These are phyloP conservation scores for Elaeis guineensis DNA, from an alignment of 176 grass and related monocot species.

Conservation along the genomic window DNA sequence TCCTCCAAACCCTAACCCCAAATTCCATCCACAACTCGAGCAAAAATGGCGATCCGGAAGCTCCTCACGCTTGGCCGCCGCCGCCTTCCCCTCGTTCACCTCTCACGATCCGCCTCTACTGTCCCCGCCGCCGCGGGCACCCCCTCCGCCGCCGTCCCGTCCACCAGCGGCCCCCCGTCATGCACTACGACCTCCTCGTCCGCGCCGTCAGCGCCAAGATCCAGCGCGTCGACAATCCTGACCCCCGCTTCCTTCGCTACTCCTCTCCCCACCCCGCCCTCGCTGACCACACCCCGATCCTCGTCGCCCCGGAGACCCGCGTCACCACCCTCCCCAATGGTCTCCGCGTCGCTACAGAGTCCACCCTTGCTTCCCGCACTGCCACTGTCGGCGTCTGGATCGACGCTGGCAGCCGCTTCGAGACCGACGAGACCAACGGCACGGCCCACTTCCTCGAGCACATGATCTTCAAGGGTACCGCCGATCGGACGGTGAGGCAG, in stretches of 20 bases:
- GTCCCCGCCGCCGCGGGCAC: conserved; percentile 26
- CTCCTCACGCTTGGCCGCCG: conserved; percentile 48
- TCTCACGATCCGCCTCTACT: conserved; percentile 15
- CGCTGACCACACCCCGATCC: conserved; percentile 64
- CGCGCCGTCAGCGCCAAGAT: conserved; percentile 53
- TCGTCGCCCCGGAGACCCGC: conserved; percentile 68
- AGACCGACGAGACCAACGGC: conserved; percentile 59
- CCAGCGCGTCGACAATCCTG: conserved; percentile 68
- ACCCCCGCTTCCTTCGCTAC: conserved; percentile 92
- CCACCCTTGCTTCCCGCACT: conserved; percentile 51
- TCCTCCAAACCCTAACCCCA: conserved; percentile 18
- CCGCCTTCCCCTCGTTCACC: conserved; percentile 11
- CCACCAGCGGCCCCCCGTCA: conserved; percentile 27
- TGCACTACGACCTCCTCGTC: conserved; percentile 68
- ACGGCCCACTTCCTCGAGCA: conserved; percentile 99
- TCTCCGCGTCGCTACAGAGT: conserved; percentile 87
- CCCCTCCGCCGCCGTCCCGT: not conserved
- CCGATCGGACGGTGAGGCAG: conserved; percentile 39
- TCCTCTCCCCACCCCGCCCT: conserved; percentile 65
- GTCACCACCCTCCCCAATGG: conserved; percentile 82
- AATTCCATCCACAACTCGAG: not conserved
- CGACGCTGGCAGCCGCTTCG: conserved; percentile 88
- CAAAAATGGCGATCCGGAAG: conserved; percentile 39
- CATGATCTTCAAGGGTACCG: conserved; percentile 97
- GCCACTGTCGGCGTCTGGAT: conserved; percentile 98